Base-by-base conservation (phyloP, 495 filamentous ascomycete species). In the Penicillium canariense region DNA sequence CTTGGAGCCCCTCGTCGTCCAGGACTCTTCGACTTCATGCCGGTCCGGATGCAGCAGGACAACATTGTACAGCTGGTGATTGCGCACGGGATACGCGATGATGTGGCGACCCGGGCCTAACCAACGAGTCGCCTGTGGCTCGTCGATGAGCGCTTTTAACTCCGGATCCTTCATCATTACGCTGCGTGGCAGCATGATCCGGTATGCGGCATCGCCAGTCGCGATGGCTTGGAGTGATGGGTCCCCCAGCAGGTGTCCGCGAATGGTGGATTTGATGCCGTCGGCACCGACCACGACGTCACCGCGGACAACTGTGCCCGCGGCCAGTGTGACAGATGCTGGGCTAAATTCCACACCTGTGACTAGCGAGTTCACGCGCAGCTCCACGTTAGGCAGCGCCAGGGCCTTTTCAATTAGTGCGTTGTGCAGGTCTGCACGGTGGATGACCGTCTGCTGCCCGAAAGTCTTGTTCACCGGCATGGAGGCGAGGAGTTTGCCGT, bases 261-360 rank as follows among this genome's bases (percentile, higher is more conserved):
- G 68, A 18, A 78, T 52, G 1, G 53, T 60, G 7, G 76, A 78
- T 42, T 75, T 78, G 55, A 78, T 73, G 7, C 76, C 77, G 30
- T 80, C 77, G n/a, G 76, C 76, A 14, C 69, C 74, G 31, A 78
- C 61, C 2, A 79, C 53, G 3, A 80, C 44, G 47, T 81, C 76
- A 9, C 68, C 76, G 6, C 46, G 48, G 17, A 78, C 52, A 15
- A 69, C 49, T 18, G 31, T 61, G 23, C 75, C 73, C 39, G 70
- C 59, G 20, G 67, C 56, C 2, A 77, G 52, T 4, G 62, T 69
- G n/a, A 73, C 70, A 7, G 61, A 52, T 31, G 68, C 65, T 9
- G 67, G 63, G 20, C 45, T 58, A 50, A 75, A 71, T 0, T 59
- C 30, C 0, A 75, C 69, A 27, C 58, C 54, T 11, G 59, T 65